Percentiles rank a stretch among this genome's conserved stretches.
Conservation (phyloP, 352 stramenopile species). For the Pythium utonaiense region DNA sequence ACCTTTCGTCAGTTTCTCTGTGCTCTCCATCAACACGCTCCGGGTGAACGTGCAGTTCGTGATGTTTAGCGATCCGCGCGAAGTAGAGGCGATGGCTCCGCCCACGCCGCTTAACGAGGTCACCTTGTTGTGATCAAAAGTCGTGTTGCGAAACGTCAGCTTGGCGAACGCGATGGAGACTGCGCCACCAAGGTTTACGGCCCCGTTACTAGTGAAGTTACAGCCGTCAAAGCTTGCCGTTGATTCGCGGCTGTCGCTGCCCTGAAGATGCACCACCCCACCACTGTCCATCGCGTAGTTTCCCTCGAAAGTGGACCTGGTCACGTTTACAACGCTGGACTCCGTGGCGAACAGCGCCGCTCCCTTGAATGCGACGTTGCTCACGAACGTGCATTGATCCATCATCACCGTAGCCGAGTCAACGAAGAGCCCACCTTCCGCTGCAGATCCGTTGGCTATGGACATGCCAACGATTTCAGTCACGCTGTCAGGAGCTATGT, state of each 20-base stretch:
- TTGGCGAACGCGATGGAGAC: constrained; percentile 3
- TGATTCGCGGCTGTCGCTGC: neutral
- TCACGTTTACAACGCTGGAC: neutral
- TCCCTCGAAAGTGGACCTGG: neutral
- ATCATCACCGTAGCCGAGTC: constrained; percentile 5
- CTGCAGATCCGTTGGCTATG: constrained; percentile 2
- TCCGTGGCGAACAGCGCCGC: constrained; percentile 9
- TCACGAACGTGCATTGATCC: constrained; percentile 1
- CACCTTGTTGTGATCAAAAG: constrained; percentile 7
- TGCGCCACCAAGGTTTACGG: constrained; percentile 11
- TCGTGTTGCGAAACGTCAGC: neutral
- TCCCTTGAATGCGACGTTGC: constrained; percentile 10
- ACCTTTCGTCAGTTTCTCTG: constrained; percentile 10
- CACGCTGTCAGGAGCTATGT: neutral
- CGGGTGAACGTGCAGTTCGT: constrained; percentile 9
- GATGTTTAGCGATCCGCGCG: neutral
- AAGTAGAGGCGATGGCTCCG: constrained; percentile 16
- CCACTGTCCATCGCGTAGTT: constrained; percentile 4
- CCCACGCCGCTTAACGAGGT: constrained; percentile 2
- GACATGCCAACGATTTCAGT: constrained; percentile 1
- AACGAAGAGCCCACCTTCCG: constrained; percentile 7
- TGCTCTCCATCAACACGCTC: constrained; percentile 9
- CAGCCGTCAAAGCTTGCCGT: constrained; percentile 4
- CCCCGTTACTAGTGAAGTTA: constrained; percentile 9
- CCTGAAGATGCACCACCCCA: constrained; percentile 5